Evolutionary conservation across 2,329 filamentous ascomycete species (phyloP), one percentile per base, ranked within the genome.

Genomic region (Clarireedia paspali): DNA sequence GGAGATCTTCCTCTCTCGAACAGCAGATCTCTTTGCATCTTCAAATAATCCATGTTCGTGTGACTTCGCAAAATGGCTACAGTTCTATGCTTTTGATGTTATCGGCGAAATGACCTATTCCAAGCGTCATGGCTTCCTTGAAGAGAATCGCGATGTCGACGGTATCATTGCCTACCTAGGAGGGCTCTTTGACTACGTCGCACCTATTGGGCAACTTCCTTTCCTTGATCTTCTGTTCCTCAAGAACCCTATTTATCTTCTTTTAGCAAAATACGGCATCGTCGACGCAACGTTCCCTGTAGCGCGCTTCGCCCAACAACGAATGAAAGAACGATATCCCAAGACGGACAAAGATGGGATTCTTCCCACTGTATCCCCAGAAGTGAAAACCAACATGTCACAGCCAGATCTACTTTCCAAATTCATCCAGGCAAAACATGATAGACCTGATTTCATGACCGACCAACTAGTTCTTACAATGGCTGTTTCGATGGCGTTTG

Each of bases 81-180:
- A 91, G 65, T 91, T 84, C 67, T 91, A 88, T 63, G 88, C 88
- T 0, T 91, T 91, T 64, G 88, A 91, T 66, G 87, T 91, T 14
- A 90, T 90, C 59, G 87, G 87, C 5, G 84, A 88, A 59, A 80
- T 91, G 64, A 90, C 87, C 0, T 91, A 88, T 71, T 84, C 82
- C 68, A 88, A 88, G 68, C 77, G 85, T 0, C 79, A 90, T 57
- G 88, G 88, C 0, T 91, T 91, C 61, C 72, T 91, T 2, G 87
- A 91, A 69, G 78, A 80, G 66, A 85, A 89, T 50, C 77, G 84
- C 66, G 88, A 91, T 60, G 82, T 91, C 12, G 86, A 89, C 59
- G 86, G 86, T 0, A 90, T 91, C 51, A 79, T 91, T 4, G 73
- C 70, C 0, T 88, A 87, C 64, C 70, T 89, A 1, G 75, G 74